Conservation (phyloP, 345 rosid genomes). For the Hypericum androsaemum region DNA sequence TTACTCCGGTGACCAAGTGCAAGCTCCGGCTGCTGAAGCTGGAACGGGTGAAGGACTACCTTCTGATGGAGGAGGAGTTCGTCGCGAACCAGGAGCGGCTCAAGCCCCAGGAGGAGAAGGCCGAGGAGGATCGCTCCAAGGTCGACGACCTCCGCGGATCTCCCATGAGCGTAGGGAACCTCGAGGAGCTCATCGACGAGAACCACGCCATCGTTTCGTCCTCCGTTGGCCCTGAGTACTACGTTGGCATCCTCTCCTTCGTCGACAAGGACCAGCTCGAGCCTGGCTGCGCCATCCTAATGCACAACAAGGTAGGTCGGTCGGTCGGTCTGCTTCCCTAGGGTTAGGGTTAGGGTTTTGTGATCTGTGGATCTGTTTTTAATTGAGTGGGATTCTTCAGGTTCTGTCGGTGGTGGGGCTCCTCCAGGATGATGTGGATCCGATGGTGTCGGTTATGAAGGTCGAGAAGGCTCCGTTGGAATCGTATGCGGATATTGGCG, state of each 20-base stretch:
- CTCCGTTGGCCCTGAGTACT: constrained; percentile 91
- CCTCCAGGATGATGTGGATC: constrained; percentile 96
- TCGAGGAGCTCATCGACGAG: constrained; percentile 95
- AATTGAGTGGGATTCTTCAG: constrained; percentile 23
- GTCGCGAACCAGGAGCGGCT: constrained; percentile 83
- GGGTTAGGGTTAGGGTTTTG: neutral
- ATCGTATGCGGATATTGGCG: constrained; percentile 97
- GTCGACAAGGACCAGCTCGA: constrained; percentile 99
- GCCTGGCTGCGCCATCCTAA: constrained; percentile 93
- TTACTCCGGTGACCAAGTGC: constrained; percentile 73
- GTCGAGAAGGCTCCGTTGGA: constrained; percentile 98
- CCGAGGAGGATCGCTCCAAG: constrained; percentile 86
- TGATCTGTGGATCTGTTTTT: neutral
- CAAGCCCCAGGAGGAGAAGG: constrained; percentile 95
- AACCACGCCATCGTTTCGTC: constrained; percentile 91
- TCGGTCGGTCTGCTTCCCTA: neutral
- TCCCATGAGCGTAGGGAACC: constrained; percentile 91
- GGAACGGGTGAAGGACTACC: constrained; percentile 82
- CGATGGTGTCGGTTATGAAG: constrained; percentile 99
- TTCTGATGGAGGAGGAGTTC: constrained; percentile 93
- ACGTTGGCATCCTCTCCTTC: constrained; percentile 78
- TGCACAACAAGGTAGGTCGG: constrained; percentile 75
- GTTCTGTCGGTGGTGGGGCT: constrained; percentile 94
- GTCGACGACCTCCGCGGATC: constrained; percentile 89
- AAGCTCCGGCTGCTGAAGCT: constrained; percentile 70